A percentile compares a stretch with the other conserved stretches of the same genome.
Evolutionary conservation across 2,329 filamentous ascomycete genomes (phyloP).

Genomic region (Fusarium metavorans): DNA sequence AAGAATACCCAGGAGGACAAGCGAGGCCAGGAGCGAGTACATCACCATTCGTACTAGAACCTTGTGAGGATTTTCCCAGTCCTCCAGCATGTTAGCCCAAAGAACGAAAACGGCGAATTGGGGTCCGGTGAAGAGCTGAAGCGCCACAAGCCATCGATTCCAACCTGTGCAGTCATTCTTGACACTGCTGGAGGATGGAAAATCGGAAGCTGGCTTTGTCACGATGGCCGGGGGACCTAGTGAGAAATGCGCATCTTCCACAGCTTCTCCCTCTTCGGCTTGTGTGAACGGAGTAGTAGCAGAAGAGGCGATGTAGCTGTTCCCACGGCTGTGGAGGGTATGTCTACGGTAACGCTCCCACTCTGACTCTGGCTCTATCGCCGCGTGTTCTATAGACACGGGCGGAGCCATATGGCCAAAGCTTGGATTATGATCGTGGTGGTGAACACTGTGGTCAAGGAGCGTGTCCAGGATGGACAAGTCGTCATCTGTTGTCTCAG

Average conservation of each 20-base stretch:
- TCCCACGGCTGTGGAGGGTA: conserved; percentile 49
- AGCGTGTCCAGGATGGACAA: conserved; percentile 41
- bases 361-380: conserved; percentile 60
- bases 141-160: conserved; percentile 89
- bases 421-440: conserved; percentile 43
- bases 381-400: conserved; percentile 50
- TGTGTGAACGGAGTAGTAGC: conserved; percentile 31
- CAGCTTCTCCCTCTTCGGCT: conserved; percentile 39
- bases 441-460: conserved; percentile 46
- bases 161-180: conserved; percentile 69
- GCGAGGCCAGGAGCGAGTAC: conserved; percentile 75
- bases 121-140: conserved; percentile 90
- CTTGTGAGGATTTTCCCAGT: conserved; percentile 63
- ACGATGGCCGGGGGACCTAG: conserved; percentile 41
- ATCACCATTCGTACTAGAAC: conserved; percentile 69
- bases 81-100: conserved; percentile 75
- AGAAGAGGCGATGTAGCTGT: conserved; percentile 36
- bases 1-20: conserved; percentile 74
- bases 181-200: conserved; percentile 48
- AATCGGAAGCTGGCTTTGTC: conserved; percentile 49
- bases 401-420: conserved; percentile 50
- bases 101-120: conserved; percentile 83
- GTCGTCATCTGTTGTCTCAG: conserved; percentile 64
- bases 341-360: conserved; percentile 70
- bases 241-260: conserved; percentile 28